Base-by-base conservation (phyloP, 768 basidiomycete genomes). In the Dictyophora rubrovolvata region DNA sequence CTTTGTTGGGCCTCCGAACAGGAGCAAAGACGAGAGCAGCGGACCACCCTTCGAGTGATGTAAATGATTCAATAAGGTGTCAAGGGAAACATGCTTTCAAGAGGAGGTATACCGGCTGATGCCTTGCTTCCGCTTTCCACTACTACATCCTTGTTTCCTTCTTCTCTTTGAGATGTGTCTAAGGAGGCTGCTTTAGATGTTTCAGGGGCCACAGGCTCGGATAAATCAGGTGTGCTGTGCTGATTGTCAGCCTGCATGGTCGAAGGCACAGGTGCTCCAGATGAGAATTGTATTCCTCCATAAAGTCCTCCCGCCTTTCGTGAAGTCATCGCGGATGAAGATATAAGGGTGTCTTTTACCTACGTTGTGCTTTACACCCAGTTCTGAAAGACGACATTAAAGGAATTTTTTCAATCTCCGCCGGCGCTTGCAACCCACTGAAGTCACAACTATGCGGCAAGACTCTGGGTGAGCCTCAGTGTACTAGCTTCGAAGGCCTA, bases 1-100 rank as follows among this genome's bases (percentile, higher is more conserved):
- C 42, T 14, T 42, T 73, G 74, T 22, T 68, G 65, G 16, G 73
- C 72, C 60, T 79, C 55, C 89, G 83, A 55, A 89, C 77, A 49
- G 91, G 91, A 9, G 90, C 91, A 66, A 93, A 93, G 17, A 89
- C 91, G 63, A 93, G 86, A 14, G 89, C 81, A 62, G 90, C 86
- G 65, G 90, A 93, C 89, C 91, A 93, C 71, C 83, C 89, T 91
- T 79, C 63, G 23, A 53, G 48, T 42, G 55, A 56, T 55, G 63
- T 54, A 59, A 58, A 63, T 60, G 73, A 74, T 79, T 80, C 72
- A 84, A 82, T 82, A 79, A 82, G 72, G 73, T 69, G 71, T 62
- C 61, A 60, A 53, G 53, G 48, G 21, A 68, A 79, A 72, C 77
- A 79, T 67, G 68, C 69, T 67, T 69, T 68, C 69, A 72, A 76